A percentile compares a stretch with the other conserved stretches of the same genome.
Conservation (phyloP, 2,329 filamentous ascomycete species). For the Escovopsis sp. region DNA sequence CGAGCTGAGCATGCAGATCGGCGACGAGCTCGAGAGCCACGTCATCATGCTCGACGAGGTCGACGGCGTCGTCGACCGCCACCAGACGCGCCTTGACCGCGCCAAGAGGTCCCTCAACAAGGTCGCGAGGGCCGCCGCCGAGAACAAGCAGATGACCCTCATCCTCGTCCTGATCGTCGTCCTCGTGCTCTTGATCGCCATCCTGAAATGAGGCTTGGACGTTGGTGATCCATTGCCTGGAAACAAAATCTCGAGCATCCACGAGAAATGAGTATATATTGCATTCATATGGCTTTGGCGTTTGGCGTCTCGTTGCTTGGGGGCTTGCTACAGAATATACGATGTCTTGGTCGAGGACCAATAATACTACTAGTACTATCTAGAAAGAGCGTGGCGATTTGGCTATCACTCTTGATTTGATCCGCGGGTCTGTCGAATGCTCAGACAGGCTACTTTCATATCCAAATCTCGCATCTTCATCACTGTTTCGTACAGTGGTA, state of each 20-base stretch:
- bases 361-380: too few relatives aligned
- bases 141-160: constrained; percentile 75
- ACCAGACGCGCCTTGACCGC: constrained; percentile 59
- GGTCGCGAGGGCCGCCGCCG: constrained; percentile 59
- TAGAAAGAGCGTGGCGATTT: too few relatives aligned
- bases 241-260: background rate
- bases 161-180: constrained; percentile 74
- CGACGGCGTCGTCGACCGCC: constrained; percentile 68
- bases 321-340: too few relatives aligned
- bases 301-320: too few relatives aligned
- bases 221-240: background rate
- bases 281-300: too few relatives aligned
- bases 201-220: constrained; percentile 46
- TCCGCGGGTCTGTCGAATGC: too few relatives aligned
- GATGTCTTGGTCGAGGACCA: too few relatives aligned
- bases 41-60: constrained; percentile 81
- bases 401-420: too few relatives aligned
- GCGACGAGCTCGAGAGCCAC: constrained; percentile 86
- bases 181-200: constrained; percentile 65
- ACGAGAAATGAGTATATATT: background rate
- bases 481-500: background rate
- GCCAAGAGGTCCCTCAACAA: constrained; percentile 58
- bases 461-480: background rate
- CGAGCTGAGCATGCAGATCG: constrained; percentile 89
- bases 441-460: too few relatives aligned